Evolutionary conservation across 2,329 filamentous ascomycete species (phyloP), one percentile per base, ranked within the genome.

Genomic region (Curvularia lunata): DNA sequence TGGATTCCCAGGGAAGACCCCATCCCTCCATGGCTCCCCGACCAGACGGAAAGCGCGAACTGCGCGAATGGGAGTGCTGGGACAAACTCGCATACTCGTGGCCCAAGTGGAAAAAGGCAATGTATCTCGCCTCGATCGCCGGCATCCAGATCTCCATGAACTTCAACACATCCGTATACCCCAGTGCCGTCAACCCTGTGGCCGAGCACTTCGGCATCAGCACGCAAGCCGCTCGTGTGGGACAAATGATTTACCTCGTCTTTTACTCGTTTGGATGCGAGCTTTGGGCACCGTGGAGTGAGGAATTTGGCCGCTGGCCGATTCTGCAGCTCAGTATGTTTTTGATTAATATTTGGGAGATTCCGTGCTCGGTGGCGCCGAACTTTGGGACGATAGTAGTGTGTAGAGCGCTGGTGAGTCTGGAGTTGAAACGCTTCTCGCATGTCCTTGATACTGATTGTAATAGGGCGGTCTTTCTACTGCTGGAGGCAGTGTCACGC

Each of bases 211-310:
- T 90, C 65, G 66, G 78, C 1, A 71, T 80, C 10, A 69, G 63
- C 50, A 58, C 62, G 5, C 67, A 70, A 50, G 61, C 64, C 45
- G 67, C 66, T 16, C 59, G 66, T 41, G 52, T 69, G 1, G 66
- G 68, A 8, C 65, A 66, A 48, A 69, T 69, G 65, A 67, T 67
- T 63, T 95, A 93, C 78, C 78, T 95, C 34, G 83, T 95, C 47
- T 75, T 88, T 5, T 95, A 95, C 73, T 91, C 90, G 41, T 92
- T 95, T 71, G 91, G 91, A 28, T 95, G 91, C 73, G 91, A 95
- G 75, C 82, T 93, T 0, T 95, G 91, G 91, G 91, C 91, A 0
- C 91, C 21, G 64, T 83, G 91, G 89, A 89, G 85, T 42, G 91
- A 95, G 72, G 91, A 95, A 68, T 82, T 93, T 59, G 91, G 75